Base-by-base conservation (phyloP, 306 rosid genomes). In the Alnus rubra region DNA sequence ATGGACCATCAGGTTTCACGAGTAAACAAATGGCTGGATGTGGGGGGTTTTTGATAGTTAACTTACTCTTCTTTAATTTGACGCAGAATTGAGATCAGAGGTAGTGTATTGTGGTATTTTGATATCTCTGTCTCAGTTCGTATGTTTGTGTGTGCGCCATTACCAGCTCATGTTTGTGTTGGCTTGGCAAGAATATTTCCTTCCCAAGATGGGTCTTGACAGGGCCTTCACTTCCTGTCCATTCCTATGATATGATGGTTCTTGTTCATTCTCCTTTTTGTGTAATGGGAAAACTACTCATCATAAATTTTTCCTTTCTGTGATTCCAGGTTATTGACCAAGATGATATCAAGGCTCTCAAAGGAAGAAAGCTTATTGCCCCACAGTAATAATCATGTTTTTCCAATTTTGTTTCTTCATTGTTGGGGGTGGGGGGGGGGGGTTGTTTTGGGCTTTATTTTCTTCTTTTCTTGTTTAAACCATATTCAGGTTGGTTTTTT, bases 261-360 rank as follows among this genome's bases (percentile, higher is more conserved):
- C 16, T 56, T 73, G 62, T 65, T 13, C 58, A 50, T 64, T 80
- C 4, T 64, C 64, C 54, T 59, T 28, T 54, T 14, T 37, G 16
- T 10, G 35, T 18, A 53, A 31, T 63, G 64, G n/a, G 35, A 47
- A 80, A 82, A 71, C 56, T 77, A 49, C 82, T 85, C 15, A 70
- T 48, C 74, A 15, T 8, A 44, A 74, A 28, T 31, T 74, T 63
- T 53, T 69, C 39, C 13, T 70, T 65, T 81, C 77, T 80, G 64
- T 50, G 58, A 74, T 62, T 85, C 71, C 89, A 91, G 98, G 88
- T 30, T 60, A 67, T 91, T 70, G 82, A 82, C 74, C 79, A 90
- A 79, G 93, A 91, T 72, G 92, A 88, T 35, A 81, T 93, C 68
- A 90, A 89, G 86, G 85, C 88, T 78, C 97, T 93, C 69, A 93